Conservation (phyloP, 2,329 filamentous ascomycete genomes). For the Phaeosphaeriaceae sp. region DNA sequence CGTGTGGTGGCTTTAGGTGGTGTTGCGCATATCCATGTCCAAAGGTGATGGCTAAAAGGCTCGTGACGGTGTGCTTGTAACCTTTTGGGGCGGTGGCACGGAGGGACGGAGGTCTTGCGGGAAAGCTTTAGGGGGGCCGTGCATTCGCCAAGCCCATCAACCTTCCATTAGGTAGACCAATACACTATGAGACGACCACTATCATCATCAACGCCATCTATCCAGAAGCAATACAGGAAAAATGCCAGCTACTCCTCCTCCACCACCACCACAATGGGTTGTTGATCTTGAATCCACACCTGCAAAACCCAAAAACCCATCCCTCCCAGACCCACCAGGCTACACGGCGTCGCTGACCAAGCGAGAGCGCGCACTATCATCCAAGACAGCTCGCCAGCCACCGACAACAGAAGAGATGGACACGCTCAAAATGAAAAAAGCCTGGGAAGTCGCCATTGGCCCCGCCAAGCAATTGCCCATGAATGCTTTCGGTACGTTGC, state of each 20-base stretch:
- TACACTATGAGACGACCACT: background rate
- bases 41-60: background rate
- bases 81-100: conserved; percentile 14
- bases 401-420: conserved; percentile 87
- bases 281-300: conserved; percentile 76
- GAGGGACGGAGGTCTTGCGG: conserved; percentile 26
- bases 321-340: conserved; percentile 85
- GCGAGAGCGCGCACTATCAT: conserved; percentile 46
- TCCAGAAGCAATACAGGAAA: background rate
- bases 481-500: conserved; percentile 81
- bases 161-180: conserved; percentile 8
- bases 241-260: conserved; percentile 43
- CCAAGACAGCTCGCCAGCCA: conserved; percentile 63
- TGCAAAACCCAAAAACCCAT: conserved; percentile 68
- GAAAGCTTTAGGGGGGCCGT: conserved; percentile 32
- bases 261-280: conserved; percentile 78
- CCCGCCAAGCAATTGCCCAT: conserved; percentile 95
- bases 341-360: conserved; percentile 64
- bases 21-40: conserved; percentile 26
- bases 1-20: conserved; percentile 11
- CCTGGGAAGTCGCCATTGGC: conserved; percentile 94
- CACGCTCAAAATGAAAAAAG: conserved; percentile 95
- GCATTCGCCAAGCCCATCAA: conserved; percentile 26
- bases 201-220: conserved; percentile 12
- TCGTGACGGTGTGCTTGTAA: conserved; percentile 5